A percentile compares a stretch with the other conserved stretches of the same genome.
phyloP scores from a whole-genome alignment of 2,329 filamentous ascomycete genomes.

The Xylariaceae sp. region DNA sequence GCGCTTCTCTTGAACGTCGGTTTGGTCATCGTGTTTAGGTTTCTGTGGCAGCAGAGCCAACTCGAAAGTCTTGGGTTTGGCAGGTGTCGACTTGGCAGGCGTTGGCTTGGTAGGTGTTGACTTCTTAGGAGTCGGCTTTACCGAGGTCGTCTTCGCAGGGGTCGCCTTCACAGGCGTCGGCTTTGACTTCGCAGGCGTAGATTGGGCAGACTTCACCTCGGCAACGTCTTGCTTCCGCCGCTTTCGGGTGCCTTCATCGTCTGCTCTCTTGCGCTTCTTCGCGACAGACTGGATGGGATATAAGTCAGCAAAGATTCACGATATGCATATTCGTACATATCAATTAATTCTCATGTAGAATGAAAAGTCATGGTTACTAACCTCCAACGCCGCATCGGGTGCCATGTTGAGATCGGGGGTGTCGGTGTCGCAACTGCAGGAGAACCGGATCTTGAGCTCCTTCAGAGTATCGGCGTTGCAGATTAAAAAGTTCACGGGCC shows the following conservation, averaged over 20 bases:
- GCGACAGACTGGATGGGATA: conserved; percentile 29
- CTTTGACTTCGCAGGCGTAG: conserved; percentile 12
- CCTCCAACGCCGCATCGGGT: conserved; percentile 23
- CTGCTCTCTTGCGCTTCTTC: conserved; percentile 45
- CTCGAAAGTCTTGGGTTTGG: conserved; percentile 15
- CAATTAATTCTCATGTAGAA: not conserved
- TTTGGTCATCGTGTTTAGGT: conserved; percentile 6
- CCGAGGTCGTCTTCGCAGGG: too few species aligned
- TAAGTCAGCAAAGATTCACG: conserved; percentile 13
- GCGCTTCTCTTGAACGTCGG: conserved; percentile 19
- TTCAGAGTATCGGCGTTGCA: conserved; percentile 5
- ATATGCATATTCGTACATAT: too few species aligned
- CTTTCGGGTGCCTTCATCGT: conserved; percentile 38
- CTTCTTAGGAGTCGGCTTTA: not conserved
- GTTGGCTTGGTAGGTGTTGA: conserved; percentile 8
- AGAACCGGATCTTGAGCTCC: not conserved
- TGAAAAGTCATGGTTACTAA: conserved; percentile 15
- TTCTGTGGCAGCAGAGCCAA: conserved; percentile 1
- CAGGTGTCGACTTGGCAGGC: conserved; percentile 12
- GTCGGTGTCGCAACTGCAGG: conserved; percentile 6
- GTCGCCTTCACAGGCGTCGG: not conserved
- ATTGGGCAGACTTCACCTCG: conserved; percentile 14
- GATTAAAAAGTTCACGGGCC: conserved; percentile 23
- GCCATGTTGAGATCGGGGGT: conserved; percentile 24
- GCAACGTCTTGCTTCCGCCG: conserved; percentile 36